These are phyloP conservation scores for Mucor racemosus DNA, from an alignment of 371 early-diverging fungal genomes.

Conservation along the genomic window DNA sequence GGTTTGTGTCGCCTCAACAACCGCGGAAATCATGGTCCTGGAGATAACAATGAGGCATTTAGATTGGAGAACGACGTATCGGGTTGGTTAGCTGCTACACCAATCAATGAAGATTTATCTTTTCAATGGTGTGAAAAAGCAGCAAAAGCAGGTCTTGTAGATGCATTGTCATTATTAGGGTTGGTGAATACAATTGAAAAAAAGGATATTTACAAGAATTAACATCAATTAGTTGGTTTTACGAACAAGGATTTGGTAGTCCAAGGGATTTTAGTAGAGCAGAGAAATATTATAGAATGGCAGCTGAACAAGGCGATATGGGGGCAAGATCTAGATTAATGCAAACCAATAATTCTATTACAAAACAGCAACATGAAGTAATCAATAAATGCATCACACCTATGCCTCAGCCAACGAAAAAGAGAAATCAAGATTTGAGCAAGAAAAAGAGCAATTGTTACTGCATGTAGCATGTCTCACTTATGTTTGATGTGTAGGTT, in stretches of 20 bases:
- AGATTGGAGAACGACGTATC: constrained; percentile 36
- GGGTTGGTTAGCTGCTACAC: constrained; percentile 37
- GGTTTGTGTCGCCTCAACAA: constrained; percentile 40
- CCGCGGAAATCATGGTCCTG: constrained; percentile 41
- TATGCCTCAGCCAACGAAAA: not conserved
- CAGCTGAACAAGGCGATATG: constrained; percentile 34
- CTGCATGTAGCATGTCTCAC: constrained; percentile 6
- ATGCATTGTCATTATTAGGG: constrained; percentile 42
- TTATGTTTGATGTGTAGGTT: no score
- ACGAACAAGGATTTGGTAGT: constrained; percentile 46
- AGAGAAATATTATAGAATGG: constrained; percentile 32
- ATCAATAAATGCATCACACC: constrained; percentile 5
- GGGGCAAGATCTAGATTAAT: constrained; percentile 14
- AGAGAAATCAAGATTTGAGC: not conserved
- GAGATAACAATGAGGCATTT: constrained; percentile 25
- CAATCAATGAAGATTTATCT: constrained; percentile 48
- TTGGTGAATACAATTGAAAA: constrained; percentile 1
- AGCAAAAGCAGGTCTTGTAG: constrained; percentile 28
- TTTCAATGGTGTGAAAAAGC: constrained; percentile 49
- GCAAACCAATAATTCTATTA: constrained; percentile 15
- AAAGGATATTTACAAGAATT: no score
- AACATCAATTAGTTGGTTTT: constrained; percentile 35
- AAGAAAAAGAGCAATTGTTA: constrained; percentile 9
- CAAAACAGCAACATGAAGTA: constrained; percentile 27
- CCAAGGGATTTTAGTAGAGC: constrained; percentile 33